A percentile compares a stretch with the other conserved stretches of the same genome.
Conservation (phyloP, 176 grass and related monocot genomes). For the Puya raimondii region DNA sequence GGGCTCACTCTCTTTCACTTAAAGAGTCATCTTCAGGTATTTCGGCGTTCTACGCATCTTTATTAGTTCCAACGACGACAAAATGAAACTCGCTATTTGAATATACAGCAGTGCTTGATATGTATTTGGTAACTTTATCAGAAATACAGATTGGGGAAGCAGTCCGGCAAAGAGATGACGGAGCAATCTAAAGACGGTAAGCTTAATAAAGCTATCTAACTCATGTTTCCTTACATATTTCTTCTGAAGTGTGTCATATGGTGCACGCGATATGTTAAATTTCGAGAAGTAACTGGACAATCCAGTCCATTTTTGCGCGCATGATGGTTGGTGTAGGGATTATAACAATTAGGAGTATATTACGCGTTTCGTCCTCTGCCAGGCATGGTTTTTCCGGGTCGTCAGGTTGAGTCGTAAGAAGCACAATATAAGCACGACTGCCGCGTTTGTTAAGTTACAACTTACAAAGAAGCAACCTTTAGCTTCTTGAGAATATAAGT, state of each 20-base stretch:
- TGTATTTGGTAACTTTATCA: slow-evolving; percentile 22
- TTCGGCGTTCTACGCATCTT: neutral
- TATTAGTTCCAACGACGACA: neutral
- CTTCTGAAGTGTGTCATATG: no score
- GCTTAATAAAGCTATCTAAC: slow-evolving; percentile 7
- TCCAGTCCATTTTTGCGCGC: neutral
- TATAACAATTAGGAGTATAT: no score
- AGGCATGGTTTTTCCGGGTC: no score
- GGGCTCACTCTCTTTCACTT: slow-evolving; percentile 94
- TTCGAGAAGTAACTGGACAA: neutral
- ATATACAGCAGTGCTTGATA: neutral
- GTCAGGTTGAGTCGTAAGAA: no score
- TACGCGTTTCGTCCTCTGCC: no score
- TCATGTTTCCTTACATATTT: slow-evolving; percentile 1
- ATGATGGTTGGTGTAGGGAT: neutral
- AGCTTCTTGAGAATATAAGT: no score
- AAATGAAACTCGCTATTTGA: neutral
- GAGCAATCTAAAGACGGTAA: slow-evolving; percentile 95
- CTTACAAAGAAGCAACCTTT: no score
- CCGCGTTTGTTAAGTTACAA: no score
- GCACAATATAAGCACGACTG: no score
- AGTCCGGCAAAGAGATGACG: slow-evolving; percentile 72
- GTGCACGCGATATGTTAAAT: neutral
- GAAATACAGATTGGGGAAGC: slow-evolving; percentile 99
- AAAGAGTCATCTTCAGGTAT: slow-evolving; percentile 99